These are phyloP conservation scores for Talaromyces liani DNA, from an alignment of 495 filamentous ascomycete genomes.

Conservation along the genomic window DNA sequence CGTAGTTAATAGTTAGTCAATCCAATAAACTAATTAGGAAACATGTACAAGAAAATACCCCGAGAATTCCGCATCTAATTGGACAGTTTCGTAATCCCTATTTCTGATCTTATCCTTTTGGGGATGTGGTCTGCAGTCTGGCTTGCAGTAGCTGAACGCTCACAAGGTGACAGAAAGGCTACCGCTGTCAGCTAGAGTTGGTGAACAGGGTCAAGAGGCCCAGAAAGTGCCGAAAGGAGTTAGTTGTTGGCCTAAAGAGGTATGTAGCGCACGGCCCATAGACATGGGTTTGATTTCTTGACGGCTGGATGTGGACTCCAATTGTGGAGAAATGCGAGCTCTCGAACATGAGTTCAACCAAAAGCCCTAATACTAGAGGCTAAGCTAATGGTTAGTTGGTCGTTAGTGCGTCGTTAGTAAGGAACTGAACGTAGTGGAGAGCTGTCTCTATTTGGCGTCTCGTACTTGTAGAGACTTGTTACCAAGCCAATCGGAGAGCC, in stretches of 20 bases:
- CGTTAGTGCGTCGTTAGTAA: background rate
- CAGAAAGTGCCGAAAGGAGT: slow-evolving; percentile 12
- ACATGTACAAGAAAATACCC: background rate
- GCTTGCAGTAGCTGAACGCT: slow-evolving; percentile 30
- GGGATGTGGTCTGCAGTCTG: slow-evolving; percentile 13
- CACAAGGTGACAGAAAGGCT: slow-evolving; percentile 11
- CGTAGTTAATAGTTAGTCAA: background rate
- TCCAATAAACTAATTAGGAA: background rate
- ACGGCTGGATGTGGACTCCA: background rate
- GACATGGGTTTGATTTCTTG: background rate
- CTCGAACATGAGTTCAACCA: slow-evolving; percentile 5
- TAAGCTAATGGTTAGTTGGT: background rate
- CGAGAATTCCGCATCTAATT: background rate
- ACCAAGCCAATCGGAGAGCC: slow-evolving; percentile 3
- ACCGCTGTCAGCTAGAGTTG: slow-evolving; percentile 24
- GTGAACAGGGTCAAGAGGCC: slow-evolving; percentile 3
- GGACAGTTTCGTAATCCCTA: background rate
- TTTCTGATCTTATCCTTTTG: background rate
- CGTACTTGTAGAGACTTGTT: background rate
- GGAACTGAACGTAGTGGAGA: background rate
- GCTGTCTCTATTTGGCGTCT: background rate
- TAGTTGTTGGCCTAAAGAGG: background rate
- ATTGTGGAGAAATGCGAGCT: background rate
- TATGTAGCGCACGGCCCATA: background rate
- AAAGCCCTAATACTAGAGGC: background rate